Conservation (phyloP, 495 filamentous ascomycete species). For the Staphylotrichum tortipilum region DNA sequence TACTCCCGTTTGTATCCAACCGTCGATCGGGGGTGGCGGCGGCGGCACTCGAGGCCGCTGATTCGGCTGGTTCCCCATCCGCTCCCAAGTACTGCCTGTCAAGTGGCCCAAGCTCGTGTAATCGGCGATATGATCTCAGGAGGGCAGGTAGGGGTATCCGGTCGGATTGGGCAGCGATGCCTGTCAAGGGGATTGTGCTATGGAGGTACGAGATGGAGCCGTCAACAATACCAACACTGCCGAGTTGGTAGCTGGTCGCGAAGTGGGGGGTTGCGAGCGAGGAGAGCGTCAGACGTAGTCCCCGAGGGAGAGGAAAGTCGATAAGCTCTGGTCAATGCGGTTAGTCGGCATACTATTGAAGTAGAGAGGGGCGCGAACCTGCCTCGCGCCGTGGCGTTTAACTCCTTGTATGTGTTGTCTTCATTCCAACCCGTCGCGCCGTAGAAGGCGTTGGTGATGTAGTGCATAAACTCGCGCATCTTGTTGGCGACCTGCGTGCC, state of each 20-base stretch:
- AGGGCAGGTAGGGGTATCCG: conserved; percentile 40
- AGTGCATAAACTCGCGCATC: conserved; percentile 99
- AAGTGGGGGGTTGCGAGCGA: conserved; percentile 87
- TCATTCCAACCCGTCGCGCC: conserved; percentile 79
- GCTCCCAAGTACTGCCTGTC: conserved; percentile 3
- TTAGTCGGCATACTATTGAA: neutral
- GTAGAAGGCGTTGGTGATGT: conserved; percentile 88
- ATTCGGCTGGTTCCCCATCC: neutral
- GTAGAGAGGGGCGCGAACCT: conserved; percentile 6
- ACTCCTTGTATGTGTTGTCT: conserved; percentile 84
- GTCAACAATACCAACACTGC: conserved; percentile 76
- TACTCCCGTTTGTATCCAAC: conserved; percentile 21
- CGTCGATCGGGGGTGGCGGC: neutral
- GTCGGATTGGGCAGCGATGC: conserved; percentile 39
- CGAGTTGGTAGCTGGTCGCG: conserved; percentile 81
- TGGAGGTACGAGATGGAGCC: conserved; percentile 89
- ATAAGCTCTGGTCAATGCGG: conserved; percentile 52
- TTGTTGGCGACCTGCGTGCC: conserved; percentile 9
- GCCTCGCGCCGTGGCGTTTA: conserved; percentile 83
- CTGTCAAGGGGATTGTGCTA: conserved; percentile 62
- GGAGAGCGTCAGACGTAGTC: conserved; percentile 74
- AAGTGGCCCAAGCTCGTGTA: conserved; percentile 29
- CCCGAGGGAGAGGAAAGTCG: conserved; percentile 72
- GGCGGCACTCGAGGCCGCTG: neutral
- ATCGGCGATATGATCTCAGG: conserved; percentile 35